Conservation (phyloP, 2,329 filamentous ascomycete genomes). For the Plectosphaerella sp. region DNA sequence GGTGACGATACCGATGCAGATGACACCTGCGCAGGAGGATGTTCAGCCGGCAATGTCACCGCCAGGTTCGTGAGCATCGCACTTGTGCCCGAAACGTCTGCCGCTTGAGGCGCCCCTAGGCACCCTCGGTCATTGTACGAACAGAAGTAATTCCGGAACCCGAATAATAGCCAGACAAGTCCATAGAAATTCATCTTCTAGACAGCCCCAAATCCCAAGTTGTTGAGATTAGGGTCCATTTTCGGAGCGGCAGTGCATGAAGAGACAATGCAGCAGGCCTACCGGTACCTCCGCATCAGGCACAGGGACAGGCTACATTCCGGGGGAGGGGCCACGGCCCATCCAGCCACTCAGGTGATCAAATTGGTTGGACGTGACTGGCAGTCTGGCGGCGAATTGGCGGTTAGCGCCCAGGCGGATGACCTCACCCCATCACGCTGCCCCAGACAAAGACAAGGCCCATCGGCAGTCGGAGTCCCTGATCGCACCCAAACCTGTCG, state of each 20-base stretch:
- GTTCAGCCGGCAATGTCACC: slow-evolving; percentile 18
- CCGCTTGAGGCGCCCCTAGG: no score
- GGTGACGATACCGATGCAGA: slow-evolving; percentile 1
- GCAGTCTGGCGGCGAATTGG: no score
- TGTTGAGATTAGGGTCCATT: no score
- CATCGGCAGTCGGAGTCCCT: neutral
- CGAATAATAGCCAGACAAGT: neutral
- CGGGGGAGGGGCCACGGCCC: neutral
- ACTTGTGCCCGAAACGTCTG: slow-evolving; percentile 10
- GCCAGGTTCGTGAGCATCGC: slow-evolving; percentile 23
- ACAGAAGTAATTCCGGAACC: neutral
- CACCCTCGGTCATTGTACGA: no score
- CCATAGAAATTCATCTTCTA: neutral
- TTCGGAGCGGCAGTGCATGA: no score
- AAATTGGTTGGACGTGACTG: neutral
- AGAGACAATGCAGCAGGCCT: no score
- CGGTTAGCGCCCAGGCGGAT: neutral
- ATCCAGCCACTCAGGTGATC: neutral
- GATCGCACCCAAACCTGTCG: neutral
- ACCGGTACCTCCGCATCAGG: no score
- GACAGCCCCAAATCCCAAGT: no score
- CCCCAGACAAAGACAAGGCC: neutral
- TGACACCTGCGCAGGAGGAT: slow-evolving; percentile 1
- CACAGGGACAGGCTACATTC: neutral
- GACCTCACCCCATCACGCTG: slow-evolving; percentile 1